Base-by-base conservation (phyloP, 441 rosid genomes). In the Populus hybrid region DNA sequence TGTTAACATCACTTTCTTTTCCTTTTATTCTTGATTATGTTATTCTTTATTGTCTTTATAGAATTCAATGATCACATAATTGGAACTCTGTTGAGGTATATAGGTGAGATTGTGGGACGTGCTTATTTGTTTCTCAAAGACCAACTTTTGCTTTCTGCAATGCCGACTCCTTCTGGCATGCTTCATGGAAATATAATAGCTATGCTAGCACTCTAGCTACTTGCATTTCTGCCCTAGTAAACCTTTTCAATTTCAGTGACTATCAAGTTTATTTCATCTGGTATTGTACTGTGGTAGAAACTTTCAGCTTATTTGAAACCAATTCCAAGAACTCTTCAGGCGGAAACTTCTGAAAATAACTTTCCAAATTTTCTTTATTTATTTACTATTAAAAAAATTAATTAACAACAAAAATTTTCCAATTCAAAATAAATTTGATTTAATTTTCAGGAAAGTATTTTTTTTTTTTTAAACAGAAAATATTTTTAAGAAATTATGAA, bases 121-220 rank as follows among this genome's bases (percentile, higher is more conserved):
- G 76, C 91, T 24, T 94, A 88, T 84, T 84, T 91, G 82, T 93
- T 91, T 86, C 82, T 94, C 83, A 90, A 88, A 84, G 97, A 94
- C 74, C 97, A 90, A 81, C 97, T 94, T 81, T 87, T 85, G 76
- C 88, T 86, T 83, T 84, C 92, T 71, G 78, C 87, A 53, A 69
- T 74, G 84, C 87, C 90, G 5, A 83, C 90, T 84, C 82, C 95
- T 79, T 90, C 95, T 45, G 92, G 91, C 65, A 73, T 94, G 65
- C 83, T 94, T 63, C 97, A 93, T 36, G 98, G 97, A 83, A 93
- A 95, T 29, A 77, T 93, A 70, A 91, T 94, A 56, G 94, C 97
- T 91, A 71, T 71, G 85, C 79, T 77, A 73, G 77, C 74, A 12
- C 56, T 45, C 20, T 45, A 45, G 7, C 56, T 31, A 7, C 76